phyloP scores from a whole-genome alignment of 164 flowering plant genomes.

The Annona cherimola region DNA sequence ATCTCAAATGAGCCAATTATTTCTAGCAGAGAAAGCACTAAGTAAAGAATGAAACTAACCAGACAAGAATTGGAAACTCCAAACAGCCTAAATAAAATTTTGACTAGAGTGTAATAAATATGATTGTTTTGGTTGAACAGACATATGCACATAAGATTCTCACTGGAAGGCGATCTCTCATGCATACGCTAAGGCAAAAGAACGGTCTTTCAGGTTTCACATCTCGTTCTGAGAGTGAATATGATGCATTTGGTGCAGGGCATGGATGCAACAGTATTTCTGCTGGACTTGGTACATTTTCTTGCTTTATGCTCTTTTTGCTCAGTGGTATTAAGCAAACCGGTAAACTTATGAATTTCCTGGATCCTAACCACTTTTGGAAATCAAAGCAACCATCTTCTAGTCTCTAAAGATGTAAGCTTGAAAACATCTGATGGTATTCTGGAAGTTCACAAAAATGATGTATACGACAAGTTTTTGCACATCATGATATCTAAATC shows the following conservation, averaged over 20 bases:
- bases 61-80: too few species aligned
- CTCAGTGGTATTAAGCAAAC: not conserved
- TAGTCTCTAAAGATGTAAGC: too few species aligned
- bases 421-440: too few species aligned
- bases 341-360: not conserved
- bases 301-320: not conserved
- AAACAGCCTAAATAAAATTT: too few species aligned
- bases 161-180: conserved; percentile 70
- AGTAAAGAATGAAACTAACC: too few species aligned
- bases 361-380: not conserved
- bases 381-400: too few species aligned
- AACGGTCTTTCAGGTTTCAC: conserved; percentile 64
- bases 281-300: conserved; percentile 78
- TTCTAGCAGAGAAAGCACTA: not conserved
- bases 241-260: conserved; percentile 79
- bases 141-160: conserved; percentile 85
- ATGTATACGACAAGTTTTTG: too few species aligned
- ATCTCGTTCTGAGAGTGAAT: conserved; percentile 67
- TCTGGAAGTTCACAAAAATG: too few species aligned
- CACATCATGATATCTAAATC: too few species aligned
- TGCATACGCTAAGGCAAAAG: conserved; percentile 46
- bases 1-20: not conserved
- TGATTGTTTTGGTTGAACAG: conserved; percentile 33
- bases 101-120: not conserved
- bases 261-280: conserved; percentile 96